A percentile compares a stretch with the other conserved stretches of the same genome.
Evolutionary conservation across 768 basidiomycete genomes (phyloP).

Genomic region (Podaxis rugospora): DNA sequence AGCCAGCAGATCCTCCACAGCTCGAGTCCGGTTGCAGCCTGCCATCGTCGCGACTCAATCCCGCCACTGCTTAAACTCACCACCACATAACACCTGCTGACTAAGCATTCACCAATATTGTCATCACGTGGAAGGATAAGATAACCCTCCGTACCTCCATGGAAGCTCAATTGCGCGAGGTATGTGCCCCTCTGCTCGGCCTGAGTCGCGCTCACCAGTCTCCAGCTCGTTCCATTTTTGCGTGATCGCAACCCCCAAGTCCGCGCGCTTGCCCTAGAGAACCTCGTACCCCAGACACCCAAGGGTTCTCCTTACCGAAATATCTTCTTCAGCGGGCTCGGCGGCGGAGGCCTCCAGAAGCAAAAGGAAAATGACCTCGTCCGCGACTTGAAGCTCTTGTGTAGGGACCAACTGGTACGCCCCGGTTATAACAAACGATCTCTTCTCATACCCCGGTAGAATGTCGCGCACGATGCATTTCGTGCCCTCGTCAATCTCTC

Average conservation of each 20-base stretch:
- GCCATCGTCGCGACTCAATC: conserved; percentile 41
- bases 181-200: conserved; percentile 15
- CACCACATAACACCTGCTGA: not conserved
- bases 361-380: conserved; percentile 64
- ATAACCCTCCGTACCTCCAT: conserved; percentile 16
- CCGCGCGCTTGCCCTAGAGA: conserved; percentile 79
- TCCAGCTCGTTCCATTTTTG: conserved; percentile 80
- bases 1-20: conserved; percentile 55
- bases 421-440: conserved; percentile 9
- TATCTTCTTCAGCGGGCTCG: conserved; percentile 68
- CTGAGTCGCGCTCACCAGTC: not conserved
- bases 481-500: conserved; percentile 92
- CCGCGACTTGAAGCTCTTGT: conserved; percentile 79
- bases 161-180: conserved; percentile 47
- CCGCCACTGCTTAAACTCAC: not conserved
- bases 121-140: conserved; percentile 3
- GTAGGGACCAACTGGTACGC: conserved; percentile 80
- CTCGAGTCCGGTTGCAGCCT: conserved; percentile 70
- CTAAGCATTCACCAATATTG: not conserved
- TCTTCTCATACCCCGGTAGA: conserved; percentile 34
- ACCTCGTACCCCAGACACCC: conserved; percentile 77
- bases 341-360: conserved; percentile 52
- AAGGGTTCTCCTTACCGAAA: conserved; percentile 64
- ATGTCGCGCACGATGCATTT: conserved; percentile 92
- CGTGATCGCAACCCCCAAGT: conserved; percentile 85